Percentiles rank a stretch among this genome's conserved stretches.
These are phyloP conservation scores for Ruellia speciosa DNA, from an alignment of 305 asterid species.

Conservation along the genomic window DNA sequence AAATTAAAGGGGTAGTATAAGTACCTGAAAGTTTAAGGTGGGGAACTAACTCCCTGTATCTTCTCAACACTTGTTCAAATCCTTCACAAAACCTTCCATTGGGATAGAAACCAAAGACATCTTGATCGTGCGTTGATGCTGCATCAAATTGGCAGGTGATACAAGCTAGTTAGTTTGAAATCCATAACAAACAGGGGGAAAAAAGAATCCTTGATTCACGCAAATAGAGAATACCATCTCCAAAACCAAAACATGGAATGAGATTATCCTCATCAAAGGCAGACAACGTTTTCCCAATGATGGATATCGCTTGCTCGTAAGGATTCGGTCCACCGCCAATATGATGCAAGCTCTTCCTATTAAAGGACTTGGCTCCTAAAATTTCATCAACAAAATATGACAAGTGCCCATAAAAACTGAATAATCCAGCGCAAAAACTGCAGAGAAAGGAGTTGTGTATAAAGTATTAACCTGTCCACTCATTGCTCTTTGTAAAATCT, in stretches of 20 bases:
- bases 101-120: constrained; percentile 39
- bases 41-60: constrained; percentile 44
- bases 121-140: constrained; percentile 51
- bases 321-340: constrained; percentile 37
- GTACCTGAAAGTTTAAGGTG: constrained; percentile 41
- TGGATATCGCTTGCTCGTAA: constrained; percentile 45
- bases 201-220: background rate
- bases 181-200: background rate
- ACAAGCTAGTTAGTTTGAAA: background rate
- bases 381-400: background rate
- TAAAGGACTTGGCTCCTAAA: constrained; percentile 38
- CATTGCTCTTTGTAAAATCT: constrained; percentile 54
- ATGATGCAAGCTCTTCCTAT: constrained; percentile 38
- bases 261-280: constrained; percentile 47
- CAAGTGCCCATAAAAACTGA: background rate
- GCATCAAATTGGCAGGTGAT: constrained; percentile 4
- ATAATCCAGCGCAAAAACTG: background rate
- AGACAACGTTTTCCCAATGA: constrained; percentile 43
- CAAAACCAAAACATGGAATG: constrained; percentile 50
- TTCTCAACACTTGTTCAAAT: constrained; percentile 37
- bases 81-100: constrained; percentile 45
- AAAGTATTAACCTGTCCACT: constrained; percentile 36
- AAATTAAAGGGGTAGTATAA: background rate
- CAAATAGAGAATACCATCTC: constrained; percentile 33
- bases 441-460: background rate